These are phyloP conservation scores for Thuja plicata DNA, from an alignment of 83 land plant species.

Conservation along the genomic window DNA sequence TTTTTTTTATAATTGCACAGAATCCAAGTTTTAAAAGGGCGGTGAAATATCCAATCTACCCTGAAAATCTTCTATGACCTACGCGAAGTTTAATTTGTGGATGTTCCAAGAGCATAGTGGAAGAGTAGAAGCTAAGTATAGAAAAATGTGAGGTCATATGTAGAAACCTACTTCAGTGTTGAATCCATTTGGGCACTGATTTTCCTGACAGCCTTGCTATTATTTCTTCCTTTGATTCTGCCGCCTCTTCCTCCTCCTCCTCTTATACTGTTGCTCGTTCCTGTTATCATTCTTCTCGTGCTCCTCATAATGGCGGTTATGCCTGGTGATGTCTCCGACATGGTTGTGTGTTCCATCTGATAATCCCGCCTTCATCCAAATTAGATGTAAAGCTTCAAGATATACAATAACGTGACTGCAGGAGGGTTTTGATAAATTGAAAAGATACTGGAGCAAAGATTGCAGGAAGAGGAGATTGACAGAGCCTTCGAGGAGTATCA, in stretches of 20 bases:
- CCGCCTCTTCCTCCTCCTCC: conserved; percentile 67
- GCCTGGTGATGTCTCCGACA: conserved; percentile 10
- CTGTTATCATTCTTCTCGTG: conserved; percentile 37
- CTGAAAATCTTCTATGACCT: too few relatives aligned
- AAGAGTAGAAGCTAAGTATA: not conserved
- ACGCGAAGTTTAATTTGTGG: not conserved
- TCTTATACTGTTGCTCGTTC: conserved; percentile 44
- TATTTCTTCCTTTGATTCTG: conserved; percentile 55
- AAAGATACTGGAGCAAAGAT: too few relatives aligned
- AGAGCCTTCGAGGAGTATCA: too few relatives aligned
- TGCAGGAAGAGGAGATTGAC: too few relatives aligned
- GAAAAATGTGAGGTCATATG: not conserved
- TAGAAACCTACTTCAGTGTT: conserved; percentile 23
- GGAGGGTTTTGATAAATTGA: too few relatives aligned
- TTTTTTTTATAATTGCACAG: not conserved
- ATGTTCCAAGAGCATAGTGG: not conserved
- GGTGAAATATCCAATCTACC: not conserved
- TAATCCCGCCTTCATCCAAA: not conserved
- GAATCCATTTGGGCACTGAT: conserved; percentile 38
- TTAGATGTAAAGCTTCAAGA: not conserved
- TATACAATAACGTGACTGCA: too few relatives aligned
- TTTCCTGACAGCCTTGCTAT: conserved; percentile 43
- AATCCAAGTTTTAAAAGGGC: not conserved
- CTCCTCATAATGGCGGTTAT: conserved; percentile 44
- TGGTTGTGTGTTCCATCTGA: not conserved